Conservation (phyloP, 2,329 filamentous ascomycete genomes). For the Rachicladosporium sp. region DNA sequence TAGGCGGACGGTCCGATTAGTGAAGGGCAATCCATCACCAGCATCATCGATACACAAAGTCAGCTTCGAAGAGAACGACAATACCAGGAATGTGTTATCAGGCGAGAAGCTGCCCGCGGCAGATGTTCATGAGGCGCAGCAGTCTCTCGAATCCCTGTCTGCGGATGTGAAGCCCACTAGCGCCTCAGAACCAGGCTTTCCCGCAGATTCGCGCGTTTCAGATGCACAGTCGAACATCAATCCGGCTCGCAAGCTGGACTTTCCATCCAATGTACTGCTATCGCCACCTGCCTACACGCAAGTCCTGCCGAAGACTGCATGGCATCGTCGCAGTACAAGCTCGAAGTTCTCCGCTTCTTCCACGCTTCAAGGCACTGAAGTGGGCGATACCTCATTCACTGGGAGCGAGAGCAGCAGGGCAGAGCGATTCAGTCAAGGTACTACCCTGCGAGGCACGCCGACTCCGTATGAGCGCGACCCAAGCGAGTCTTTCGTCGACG, state of each 20-base stretch:
- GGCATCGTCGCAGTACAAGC: slow-evolving; percentile 16
- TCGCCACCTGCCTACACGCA: slow-evolving; percentile 10
- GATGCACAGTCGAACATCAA: slow-evolving; percentile 12
- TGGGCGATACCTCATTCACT: slow-evolving; percentile 9
- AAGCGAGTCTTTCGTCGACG: slow-evolving; percentile 10
- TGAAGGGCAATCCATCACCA: too few species aligned
- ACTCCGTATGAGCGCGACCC: slow-evolving; percentile 17
- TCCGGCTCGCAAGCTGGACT: slow-evolving; percentile 13
- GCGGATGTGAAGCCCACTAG: slow-evolving; percentile 13
- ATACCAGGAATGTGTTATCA: too few species aligned
- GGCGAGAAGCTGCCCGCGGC: too few species aligned
- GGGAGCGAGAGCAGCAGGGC: slow-evolving; percentile 9
- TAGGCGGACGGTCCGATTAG: too few species aligned
- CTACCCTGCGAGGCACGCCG: slow-evolving; percentile 18
- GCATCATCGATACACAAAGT: too few species aligned
- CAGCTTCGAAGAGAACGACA: too few species aligned
- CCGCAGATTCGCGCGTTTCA: slow-evolving; percentile 20
- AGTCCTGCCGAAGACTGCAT: slow-evolving; percentile 12
- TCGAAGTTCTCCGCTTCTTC: slow-evolving; percentile 18
- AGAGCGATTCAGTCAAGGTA: slow-evolving; percentile 16
- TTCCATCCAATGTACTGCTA: slow-evolving; percentile 13
- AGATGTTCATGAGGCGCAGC: too few species aligned
- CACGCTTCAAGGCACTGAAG: slow-evolving; percentile 15
- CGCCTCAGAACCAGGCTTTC: slow-evolving; percentile 15
- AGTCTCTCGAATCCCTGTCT: slow-evolving; percentile 5